phyloP scores from a whole-genome alignment of 2,329 filamentous ascomycete genomes.

The Fusarium papillatum region DNA sequence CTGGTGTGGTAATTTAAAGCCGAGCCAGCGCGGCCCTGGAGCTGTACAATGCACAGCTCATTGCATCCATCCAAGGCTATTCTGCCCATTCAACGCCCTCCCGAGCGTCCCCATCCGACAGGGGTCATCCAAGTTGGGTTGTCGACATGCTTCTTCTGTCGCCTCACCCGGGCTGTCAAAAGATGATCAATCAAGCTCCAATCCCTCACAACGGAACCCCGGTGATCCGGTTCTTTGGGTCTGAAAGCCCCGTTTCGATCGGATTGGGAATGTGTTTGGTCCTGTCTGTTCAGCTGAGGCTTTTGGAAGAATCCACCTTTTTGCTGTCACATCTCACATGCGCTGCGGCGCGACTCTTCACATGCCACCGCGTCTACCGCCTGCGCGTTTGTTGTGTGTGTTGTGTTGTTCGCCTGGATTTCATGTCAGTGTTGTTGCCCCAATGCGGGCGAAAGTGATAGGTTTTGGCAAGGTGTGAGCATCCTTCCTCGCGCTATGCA shows the following conservation, averaged over 20 bases:
- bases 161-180: conserved; percentile 22
- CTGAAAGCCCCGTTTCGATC: conserved; percentile 7
- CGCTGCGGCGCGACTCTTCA: conserved; percentile 8
- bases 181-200: conserved; percentile 4
- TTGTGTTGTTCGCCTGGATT: background rate
- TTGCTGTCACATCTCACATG: conserved; percentile 31
- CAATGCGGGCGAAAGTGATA: background rate
- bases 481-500: background rate
- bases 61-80: conserved; percentile 25
- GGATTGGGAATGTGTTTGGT: conserved; percentile 4
- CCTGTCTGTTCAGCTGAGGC: background rate
- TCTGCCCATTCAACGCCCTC: conserved; percentile 31
- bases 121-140: conserved; percentile 31
- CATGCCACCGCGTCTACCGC: conserved; percentile 9
- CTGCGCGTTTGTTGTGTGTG: background rate
- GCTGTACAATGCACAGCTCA: conserved; percentile 36
- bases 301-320: conserved; percentile 20
- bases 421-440: background rate
- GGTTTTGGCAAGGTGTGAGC: background rate
- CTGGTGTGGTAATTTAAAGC: conserved; percentile 36
- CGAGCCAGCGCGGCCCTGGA: conserved; percentile 30
- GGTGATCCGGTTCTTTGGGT: conserved; percentile 8
- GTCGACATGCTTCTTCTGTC: conserved; percentile 22
- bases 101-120: conserved; percentile 30
- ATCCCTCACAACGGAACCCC: conserved; percentile 9